Evolutionary conservation across 192 early-diverging fungal species (phyloP), one percentile per base, ranked within the genome.

Genomic region (Entomortierella lignicola): DNA sequence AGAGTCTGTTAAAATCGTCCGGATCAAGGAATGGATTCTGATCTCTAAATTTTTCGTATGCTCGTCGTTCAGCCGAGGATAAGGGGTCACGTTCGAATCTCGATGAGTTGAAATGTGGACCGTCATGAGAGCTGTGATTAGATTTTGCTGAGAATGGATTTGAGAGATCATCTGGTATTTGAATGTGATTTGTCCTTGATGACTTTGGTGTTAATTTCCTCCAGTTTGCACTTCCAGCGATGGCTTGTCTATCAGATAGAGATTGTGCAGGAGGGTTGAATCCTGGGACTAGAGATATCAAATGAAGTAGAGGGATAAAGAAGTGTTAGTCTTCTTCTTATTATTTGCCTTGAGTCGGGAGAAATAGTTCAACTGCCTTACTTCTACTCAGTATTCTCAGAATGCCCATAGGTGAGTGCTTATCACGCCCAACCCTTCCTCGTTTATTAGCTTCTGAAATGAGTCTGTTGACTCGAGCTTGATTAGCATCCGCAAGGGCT

Each of bases 351-450:
- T n/a, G n/a, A n/a, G n/a, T n/a, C n/a, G n/a, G n/a, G n/a, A n/a
- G n/a, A n/a, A n/a, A n/a, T n/a, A n/a, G n/a, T n/a, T 30, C 20
- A 29, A 20, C 1, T 0, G 39, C 32, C 62, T 54, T 70, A 79
- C 75, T 65, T 59, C 75, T 55, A 18, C 61, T 70, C 17, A 79
- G 47, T 13, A 44, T 20, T 32, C 67, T 50, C 17, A 79, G 23
- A 32, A 79, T 79, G n/a, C 61, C 62, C 62, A 69, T 79, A 23
- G 75, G 75, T 18, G 75, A 79, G 42, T 79, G 75, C 27, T 70
- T 64, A 18, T 79, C 75, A 29, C 75, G 55, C 3, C 68, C 67
- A 3, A 65, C 55, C 4, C 54, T 47, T n/a, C 60, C 75, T 27
- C 55, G 55, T 26, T 30, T 64, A 25, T 54, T 66, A 12, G 75